These are phyloP conservation scores for Mucor racemosus DNA, from an alignment of 371 early-diverging fungal species.

Conservation along the genomic window DNA sequence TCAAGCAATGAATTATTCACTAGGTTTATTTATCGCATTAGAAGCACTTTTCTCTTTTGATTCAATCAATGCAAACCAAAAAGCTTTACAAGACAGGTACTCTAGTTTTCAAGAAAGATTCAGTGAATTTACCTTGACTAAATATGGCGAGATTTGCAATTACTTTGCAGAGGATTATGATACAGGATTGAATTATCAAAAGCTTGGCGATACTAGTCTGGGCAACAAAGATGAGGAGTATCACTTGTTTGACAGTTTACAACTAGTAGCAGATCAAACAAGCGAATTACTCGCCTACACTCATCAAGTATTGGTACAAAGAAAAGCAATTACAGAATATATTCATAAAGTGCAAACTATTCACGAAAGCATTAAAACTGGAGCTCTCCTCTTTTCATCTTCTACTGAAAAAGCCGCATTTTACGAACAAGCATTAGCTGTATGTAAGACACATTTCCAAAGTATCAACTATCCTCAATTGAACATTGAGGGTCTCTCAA, in stretches of 20 bases:
- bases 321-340: background rate
- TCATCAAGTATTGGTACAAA: background rate
- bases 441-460: background rate
- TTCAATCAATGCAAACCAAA: background rate
- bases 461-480: background rate
- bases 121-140: background rate
- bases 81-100: background rate
- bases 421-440: background rate
- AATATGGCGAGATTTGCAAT: conserved; percentile 1
- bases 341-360: background rate
- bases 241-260: background rate
- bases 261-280: background rate
- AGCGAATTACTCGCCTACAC: background rate
- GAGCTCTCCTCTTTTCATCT: background rate
- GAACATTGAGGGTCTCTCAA: background rate
- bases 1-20: background rate
- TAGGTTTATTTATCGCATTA: background rate
- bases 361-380: background rate
- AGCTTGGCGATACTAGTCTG: background rate
- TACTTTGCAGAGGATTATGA: background rate
- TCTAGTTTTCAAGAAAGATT: background rate
- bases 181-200: conserved; percentile 4
- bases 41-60: background rate
- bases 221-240: background rate
- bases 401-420: background rate